These are phyloP conservation scores for Sclerotinia spermophila DNA, from an alignment of 2,329 filamentous ascomycete species.

Conservation along the genomic window DNA sequence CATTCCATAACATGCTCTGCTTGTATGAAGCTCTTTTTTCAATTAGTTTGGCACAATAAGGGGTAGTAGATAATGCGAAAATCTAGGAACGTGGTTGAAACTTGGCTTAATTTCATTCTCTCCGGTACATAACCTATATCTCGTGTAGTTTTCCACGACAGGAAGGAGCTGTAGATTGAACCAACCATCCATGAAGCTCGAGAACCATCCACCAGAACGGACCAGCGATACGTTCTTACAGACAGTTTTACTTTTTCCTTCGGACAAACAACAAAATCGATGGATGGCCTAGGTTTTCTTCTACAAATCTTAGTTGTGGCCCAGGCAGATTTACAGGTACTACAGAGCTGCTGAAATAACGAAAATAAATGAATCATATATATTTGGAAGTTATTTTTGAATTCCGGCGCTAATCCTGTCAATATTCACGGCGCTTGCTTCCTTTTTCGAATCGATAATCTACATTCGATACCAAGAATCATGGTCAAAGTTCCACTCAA, in stretches of 20 bases:
- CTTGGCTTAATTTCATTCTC: neutral
- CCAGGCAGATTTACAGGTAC: neutral
- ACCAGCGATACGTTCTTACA: neutral
- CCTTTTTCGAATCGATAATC: neutral
- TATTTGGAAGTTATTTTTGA: neutral
- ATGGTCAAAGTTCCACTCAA: neutral
- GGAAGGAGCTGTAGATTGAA: neutral
- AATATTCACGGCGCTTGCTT: neutral
- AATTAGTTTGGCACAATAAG: neutral
- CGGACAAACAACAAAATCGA: neutral
- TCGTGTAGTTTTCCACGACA: neutral
- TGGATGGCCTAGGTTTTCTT: neutral
- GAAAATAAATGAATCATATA: neutral
- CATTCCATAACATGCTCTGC: neutral
- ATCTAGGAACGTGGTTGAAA: neutral
- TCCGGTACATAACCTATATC: neutral
- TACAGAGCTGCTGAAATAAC: neutral
- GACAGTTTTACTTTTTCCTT: neutral
- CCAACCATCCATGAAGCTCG: neutral
- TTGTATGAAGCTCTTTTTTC: neutral
- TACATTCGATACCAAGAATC: neutral
- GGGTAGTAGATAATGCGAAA: neutral
- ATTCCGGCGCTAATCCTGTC: neutral
- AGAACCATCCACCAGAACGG: neutral
- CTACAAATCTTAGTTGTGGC: neutral